Evolutionary conservation across 306 rosid species (phyloP), one percentile per base, ranked within the genome.

Genomic region (Dalbergia cultrata): DNA sequence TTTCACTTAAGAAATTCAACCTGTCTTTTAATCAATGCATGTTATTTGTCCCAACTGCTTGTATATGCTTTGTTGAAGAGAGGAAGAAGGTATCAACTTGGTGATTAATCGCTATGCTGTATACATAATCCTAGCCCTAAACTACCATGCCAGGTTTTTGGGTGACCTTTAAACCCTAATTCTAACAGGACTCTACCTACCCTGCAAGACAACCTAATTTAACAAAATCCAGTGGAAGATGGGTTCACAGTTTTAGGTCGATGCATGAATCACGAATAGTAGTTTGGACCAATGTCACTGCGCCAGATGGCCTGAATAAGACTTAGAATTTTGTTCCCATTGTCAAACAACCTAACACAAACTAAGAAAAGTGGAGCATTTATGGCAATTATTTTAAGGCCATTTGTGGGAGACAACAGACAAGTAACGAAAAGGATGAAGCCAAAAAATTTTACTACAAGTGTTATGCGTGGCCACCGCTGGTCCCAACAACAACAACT

Each of bases 401-500:
- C 74, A 52, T 80, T 75, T 53, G 72, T 56, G 80, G 70, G 72
- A 77, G 77, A 72, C 84, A 74, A 47, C 63, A 33, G 43, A 70
- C 26, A 45, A 37, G 7, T 37, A 66, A 26, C 31, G 31, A 2
- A 1, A 2, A 26, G 31, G 79, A 63, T 71, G 75, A 83, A 64
- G 76, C 82, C 83, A 77, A 83, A 83, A 50, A 53, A 26, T 62
- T 64, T 79, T 76, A 76, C 81, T 26, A 26, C 31, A 26, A 26
- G 31, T 3, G 2, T 26, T 26, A 26, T 26, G 31, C 31, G 31
- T 26, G 31, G 31, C 31, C 33, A 53, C n/a, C 52, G 8, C 77
- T 72, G 86, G 87, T 81, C 84, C 85, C 90, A 85, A 64, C 79
- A 26, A 26, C 31, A 76, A 66, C 86, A 81, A 83, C 61, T 60